Percentiles rank a stretch among this genome's conserved stretches.
phyloP scores from a whole-genome alignment of 2,329 filamentous ascomycete genomes.

The Diaporthe velutina region DNA sequence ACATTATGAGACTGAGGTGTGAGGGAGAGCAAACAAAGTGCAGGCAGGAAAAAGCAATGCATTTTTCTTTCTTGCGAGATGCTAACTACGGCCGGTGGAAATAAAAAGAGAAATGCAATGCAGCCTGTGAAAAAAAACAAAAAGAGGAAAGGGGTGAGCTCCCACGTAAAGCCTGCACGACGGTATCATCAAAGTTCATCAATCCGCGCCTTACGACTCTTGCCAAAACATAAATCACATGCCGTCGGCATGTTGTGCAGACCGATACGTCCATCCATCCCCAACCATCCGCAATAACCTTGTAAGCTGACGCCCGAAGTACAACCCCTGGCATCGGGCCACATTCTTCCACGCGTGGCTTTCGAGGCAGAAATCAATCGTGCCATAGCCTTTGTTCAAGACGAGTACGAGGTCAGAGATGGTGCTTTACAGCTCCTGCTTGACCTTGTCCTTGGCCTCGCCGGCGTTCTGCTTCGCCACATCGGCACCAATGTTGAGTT shows the following conservation, averaged over 20 bases:
- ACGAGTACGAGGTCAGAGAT: neutral
- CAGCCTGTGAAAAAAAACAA: conserved; percentile 2
- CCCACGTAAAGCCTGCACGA: conserved; percentile 21
- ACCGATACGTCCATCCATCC: neutral
- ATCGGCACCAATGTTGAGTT: conserved; percentile 62
- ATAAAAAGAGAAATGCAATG: conserved; percentile 27
- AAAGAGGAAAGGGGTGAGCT: neutral
- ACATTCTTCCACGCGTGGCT: neutral
- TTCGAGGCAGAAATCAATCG: neutral
- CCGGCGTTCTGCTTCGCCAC: conserved; percentile 62
- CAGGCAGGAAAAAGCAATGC: neutral
- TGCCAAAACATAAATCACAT: conserved; percentile 31
- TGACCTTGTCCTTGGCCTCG: conserved; percentile 53
- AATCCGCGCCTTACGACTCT: conserved; percentile 25
- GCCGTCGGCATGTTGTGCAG: conserved; percentile 1
- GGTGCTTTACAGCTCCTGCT: conserved; percentile 63
- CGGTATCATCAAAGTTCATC: conserved; percentile 39
- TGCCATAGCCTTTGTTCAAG: neutral
- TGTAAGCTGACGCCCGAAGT: neutral
- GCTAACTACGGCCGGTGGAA: neutral
- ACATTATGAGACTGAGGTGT: too few relatives aligned
- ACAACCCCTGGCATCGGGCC: neutral
- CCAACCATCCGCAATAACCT: conserved; percentile 14
- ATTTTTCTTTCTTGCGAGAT: neutral
- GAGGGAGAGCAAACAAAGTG: too few relatives aligned